Base-by-base conservation (phyloP, 2,329 filamentous ascomycete genomes). In the Hypoxylon sp. region DNA sequence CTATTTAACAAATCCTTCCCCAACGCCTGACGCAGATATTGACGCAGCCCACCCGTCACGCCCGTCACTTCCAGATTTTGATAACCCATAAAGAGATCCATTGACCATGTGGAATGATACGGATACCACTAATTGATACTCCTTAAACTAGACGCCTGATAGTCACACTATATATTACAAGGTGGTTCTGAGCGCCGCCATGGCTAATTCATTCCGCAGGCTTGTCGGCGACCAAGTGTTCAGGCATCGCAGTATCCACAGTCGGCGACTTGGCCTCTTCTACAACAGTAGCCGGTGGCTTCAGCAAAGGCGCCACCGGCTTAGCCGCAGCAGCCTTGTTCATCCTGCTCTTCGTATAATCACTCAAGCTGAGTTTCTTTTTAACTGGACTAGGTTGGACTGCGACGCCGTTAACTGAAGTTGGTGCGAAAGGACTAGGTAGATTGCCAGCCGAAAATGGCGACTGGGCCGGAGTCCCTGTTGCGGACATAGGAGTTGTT, bases 351-450 rank as follows among this genome's bases (percentile, higher is more conserved):
- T 86, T 88, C 7, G 82, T 85, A 71, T 91, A 91, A 72, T 90
- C 88, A 71, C 87, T 90, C 1, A 90, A 75, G 67, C 86, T 90
- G 36, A 91, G 78, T 75, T 90, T 90, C 81, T 91, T 90, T 77
- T 89, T 89, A 30, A 87, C 79, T 2, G 88, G 88, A 66, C 86
- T 89, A 2, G 86, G 85, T 20, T 82, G 81, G 8, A 80, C 80
- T 4, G 75, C 75, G 7, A 79, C 70, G 12, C 83, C 81, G 59
- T 84, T 86, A 32, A 80, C 72, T 0, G 78, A 70, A 0, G 80
- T 67, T 5, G 80, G 72, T 3, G 78, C 72, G 54, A 87, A 84
- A 0, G 84, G 79, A 48, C 77, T 83, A 0, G 81, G 68, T 30
- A 81, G 72, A 55, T 74, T 79, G 24, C 71, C 71, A 2, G 78